phyloP scores from a whole-genome alignment of 148 eudicot genomes.

The Heliosperma pusillum region DNA sequence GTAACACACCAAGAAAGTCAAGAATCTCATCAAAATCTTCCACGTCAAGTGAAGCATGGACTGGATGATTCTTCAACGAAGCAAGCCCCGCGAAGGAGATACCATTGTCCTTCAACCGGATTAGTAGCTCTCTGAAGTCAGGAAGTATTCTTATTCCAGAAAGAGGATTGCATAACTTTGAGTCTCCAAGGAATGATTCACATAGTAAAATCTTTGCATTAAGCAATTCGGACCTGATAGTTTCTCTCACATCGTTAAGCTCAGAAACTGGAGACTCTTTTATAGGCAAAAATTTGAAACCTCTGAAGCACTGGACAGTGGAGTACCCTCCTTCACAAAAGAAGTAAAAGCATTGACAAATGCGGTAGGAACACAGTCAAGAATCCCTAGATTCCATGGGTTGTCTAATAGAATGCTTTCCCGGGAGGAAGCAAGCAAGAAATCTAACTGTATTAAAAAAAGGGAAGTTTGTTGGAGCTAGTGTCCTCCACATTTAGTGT shows the following conservation, averaged over 20 bases:
- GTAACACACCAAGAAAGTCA: constrained; percentile 35
- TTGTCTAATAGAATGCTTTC: constrained; percentile 34
- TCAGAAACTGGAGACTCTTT: constrained; percentile 21
- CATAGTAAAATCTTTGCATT: constrained; percentile 28
- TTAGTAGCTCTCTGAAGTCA: constrained; percentile 20
- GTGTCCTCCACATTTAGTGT: no score
- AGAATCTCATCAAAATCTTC: constrained; percentile 28
- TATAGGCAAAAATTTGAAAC: constrained; percentile 26
- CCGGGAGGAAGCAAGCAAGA: constrained; percentile 40
- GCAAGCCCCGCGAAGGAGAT: constrained; percentile 34
- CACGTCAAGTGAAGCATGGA: constrained; percentile 43
- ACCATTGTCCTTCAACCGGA: constrained; percentile 25
- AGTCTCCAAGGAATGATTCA: constrained; percentile 14
- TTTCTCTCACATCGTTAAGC: constrained; percentile 26
- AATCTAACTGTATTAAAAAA: constrained; percentile 36
- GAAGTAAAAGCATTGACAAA: constrained; percentile 28
- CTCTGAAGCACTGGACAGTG: constrained; percentile 1
- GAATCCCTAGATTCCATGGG: constrained; percentile 36
- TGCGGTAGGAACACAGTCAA: constrained; percentile 24
- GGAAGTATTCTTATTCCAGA: constrained; percentile 10
- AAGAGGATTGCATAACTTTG: constrained; percentile 4
- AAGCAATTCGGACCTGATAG: constrained; percentile 15
- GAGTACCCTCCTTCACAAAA: constrained; percentile 20
- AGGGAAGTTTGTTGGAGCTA: no score
- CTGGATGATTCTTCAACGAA: constrained; percentile 37